Percentiles rank a stretch among this genome's conserved stretches.
Conservation (phyloP, 495 filamentous ascomycete species). For the Stereocaulon alpinum region DNA sequence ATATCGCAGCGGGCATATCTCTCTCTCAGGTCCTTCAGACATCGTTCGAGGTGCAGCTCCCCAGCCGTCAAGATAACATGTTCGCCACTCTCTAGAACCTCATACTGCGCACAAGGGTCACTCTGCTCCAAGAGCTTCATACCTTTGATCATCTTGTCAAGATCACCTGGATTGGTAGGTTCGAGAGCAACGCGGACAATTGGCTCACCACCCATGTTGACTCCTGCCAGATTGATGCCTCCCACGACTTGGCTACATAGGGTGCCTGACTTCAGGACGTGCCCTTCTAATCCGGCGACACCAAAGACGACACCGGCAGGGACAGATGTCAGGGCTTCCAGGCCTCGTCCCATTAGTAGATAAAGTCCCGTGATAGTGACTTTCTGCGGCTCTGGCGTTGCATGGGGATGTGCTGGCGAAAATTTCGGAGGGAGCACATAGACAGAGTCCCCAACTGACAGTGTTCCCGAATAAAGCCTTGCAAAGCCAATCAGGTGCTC, state of each 20-base stretch:
- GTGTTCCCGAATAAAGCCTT: conserved; percentile 78
- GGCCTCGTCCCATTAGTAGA: conserved; percentile 85
- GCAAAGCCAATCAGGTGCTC: conserved; percentile 95
- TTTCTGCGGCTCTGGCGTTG: conserved; percentile 66
- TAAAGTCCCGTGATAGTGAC: conserved; percentile 82
- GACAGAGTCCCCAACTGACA: conserved; percentile 80
- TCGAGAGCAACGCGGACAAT: conserved; percentile 95
- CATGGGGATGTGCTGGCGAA: conserved; percentile 65
- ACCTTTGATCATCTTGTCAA: conserved; percentile 88
- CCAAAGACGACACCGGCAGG: conserved; percentile 94
- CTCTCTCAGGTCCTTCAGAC: conserved; percentile 85
- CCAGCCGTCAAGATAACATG: conserved; percentile 93
- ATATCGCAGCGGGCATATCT: conserved; percentile 93
- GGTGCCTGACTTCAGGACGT: conserved; percentile 89
- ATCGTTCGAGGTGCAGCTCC: conserved; percentile 89
- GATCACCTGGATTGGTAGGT: conserved; percentile 73
- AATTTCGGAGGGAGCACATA: conserved; percentile 92
- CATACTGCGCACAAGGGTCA: conserved; percentile 92
- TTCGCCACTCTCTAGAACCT: conserved; percentile 84
- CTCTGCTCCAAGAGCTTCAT: conserved; percentile 83
- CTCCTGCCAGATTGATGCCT: conserved; percentile 84
- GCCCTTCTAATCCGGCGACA: conserved; percentile 83
- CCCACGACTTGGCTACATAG: conserved; percentile 83
- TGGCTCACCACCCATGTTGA: conserved; percentile 64
- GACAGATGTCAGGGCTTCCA: conserved; percentile 74